Base-by-base conservation (phyloP, 2,329 filamentous ascomycete genomes). In the Pseudovirgaria hyperparasitica region DNA sequence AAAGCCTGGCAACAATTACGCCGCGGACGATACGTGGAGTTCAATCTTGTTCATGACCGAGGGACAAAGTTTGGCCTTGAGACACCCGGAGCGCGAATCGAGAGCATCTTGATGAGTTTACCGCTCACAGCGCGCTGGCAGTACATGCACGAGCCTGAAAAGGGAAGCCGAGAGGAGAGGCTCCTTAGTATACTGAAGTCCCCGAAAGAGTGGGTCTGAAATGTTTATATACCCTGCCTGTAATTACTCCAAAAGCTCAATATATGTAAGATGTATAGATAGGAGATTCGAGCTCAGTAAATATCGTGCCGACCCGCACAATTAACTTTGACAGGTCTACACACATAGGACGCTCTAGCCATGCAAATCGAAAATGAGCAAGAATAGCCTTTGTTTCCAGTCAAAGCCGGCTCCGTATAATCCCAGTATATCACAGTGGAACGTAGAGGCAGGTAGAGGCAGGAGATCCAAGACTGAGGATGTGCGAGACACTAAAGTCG, bases 1-100 rank as follows among this genome's bases (percentile, higher is more conserved):
- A 94, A 93, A 63, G 73, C 82, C 39, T 98, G 90, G 90, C 90
- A 98, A 61, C 90, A 96, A 62, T 66, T 98, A 36, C 71, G 90
- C 26, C 66, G 90, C 38, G 90, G 90, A n/a, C 70, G 85, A 45
- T 98, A 98, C 52, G 90, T 98, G 36, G 90, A 98, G 58, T 98
- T 98, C 58, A 98, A 98, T 58, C 68, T 98, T 19, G 84, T 98
- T 30, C 86, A 98, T 57, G 90, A 98, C 59, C 73, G 90, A 15
- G 90, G 90, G 3, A 98, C 90, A 2, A 76, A 81, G 6, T 98
- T 98, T 54, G 90, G 90, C 2, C 62, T 98, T 37, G 90, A 90
- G 47, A 93, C 87, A 0, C 90, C 90, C 0, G 84, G 84, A 22
- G 80, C 86, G 5, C 70, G 90, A 35, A 76, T 98, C 3, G 90